Conservation (phyloP, 2,329 filamentous ascomycete genomes). For the Phialocephala subalpina region DNA sequence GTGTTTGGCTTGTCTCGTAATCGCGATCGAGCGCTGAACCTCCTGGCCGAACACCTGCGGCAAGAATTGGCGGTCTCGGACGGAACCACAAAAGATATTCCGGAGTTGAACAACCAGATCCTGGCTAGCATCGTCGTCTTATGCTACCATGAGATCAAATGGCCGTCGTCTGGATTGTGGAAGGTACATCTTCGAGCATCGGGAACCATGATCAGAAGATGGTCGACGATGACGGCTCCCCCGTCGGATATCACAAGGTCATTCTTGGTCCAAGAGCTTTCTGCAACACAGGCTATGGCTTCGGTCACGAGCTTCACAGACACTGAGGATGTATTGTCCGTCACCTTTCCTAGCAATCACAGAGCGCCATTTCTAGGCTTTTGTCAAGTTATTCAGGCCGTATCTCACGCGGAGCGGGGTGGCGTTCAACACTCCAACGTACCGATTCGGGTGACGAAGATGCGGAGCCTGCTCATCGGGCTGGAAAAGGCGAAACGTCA, state of each 20-base stretch:
- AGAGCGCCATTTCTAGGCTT: not conserved
- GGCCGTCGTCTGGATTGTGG: not conserved
- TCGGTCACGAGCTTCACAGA: not conserved
- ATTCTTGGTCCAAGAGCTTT: slow-evolving; percentile 10
- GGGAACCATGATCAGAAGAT: not conserved
- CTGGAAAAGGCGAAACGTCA: not conserved
- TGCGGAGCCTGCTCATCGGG: not conserved
- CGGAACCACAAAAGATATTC: not conserved
- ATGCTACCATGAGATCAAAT: not conserved
- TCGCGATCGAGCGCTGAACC: slow-evolving; percentile 1
- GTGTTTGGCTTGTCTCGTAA: not conserved
- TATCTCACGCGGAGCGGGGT: not conserved
- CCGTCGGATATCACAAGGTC: not conserved
- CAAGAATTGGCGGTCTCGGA: not conserved
- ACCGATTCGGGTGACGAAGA: not conserved
- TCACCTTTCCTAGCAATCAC: not conserved
- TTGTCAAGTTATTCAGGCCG: not conserved
- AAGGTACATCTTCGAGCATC: not conserved
- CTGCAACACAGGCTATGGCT: not conserved
- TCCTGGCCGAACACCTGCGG: not conserved
- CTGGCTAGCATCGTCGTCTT: slow-evolving; percentile 1
- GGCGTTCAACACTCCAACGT: not conserved
- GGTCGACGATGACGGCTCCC: not conserved
- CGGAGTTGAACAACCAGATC: not conserved
- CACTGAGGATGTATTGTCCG: not conserved